Conservation (phyloP, 164 flowering plant species). For the Stephania cephalantha region DNA sequence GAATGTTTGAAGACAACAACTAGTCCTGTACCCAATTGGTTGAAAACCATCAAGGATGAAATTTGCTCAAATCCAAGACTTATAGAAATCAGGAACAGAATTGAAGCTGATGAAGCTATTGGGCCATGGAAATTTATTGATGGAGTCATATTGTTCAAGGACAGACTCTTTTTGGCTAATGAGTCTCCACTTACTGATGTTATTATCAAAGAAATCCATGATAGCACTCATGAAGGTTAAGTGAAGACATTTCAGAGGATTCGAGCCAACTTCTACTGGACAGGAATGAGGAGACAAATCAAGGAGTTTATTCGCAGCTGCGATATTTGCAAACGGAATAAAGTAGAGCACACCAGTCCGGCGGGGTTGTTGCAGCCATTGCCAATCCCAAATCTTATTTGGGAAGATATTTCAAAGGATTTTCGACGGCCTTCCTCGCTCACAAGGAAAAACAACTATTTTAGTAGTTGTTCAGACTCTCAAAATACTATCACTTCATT, state of each 20-base stretch:
- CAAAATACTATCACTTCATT: slow-evolving; percentile 3
- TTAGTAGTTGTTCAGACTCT: background rate
- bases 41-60: background rate
- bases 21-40: background rate
- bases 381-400: background rate
- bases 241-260: background rate
- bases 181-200: background rate
- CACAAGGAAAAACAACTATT: background rate
- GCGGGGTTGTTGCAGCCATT: background rate
- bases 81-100: background rate
- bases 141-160: background rate
- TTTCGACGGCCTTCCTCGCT: background rate
- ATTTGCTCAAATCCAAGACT: background rate
- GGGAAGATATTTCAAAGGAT: background rate
- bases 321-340: background rate
- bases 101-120: background rate
- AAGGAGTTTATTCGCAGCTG: background rate
- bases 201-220: background rate
- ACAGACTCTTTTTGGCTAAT: background rate
- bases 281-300: background rate
- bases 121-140: background rate
- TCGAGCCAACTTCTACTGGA: background rate
- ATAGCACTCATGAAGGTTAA: background rate
- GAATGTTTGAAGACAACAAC: background rate
- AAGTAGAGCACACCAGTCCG: background rate